Conservation (phyloP, 2,329 filamentous ascomycete species). For the Fusarium multiceps region DNA sequence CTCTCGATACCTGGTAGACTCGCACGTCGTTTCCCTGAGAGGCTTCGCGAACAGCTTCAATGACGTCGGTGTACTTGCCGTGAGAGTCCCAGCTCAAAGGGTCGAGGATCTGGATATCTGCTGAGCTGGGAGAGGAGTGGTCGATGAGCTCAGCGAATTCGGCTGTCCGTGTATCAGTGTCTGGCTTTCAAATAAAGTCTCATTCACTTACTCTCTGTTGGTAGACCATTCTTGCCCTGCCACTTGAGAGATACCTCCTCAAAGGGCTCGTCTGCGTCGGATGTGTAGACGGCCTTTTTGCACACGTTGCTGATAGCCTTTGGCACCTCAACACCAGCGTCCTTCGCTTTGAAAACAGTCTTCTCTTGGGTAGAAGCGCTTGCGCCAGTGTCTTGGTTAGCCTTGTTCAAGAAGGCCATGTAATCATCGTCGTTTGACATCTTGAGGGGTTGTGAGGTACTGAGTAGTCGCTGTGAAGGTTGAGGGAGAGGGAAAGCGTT, state of each 20-base stretch:
- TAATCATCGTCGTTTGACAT: constrained; percentile 88
- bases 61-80: constrained; percentile 74
- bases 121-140: constrained; percentile 63
- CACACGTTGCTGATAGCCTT: constrained; percentile 62
- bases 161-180: constrained; percentile 57
- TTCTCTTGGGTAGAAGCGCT: constrained; percentile 32
- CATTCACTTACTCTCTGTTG: constrained; percentile 67
- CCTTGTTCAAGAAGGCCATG: constrained; percentile 85
- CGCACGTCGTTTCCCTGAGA: constrained; percentile 74
- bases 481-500: not conserved
- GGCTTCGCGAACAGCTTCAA: constrained; percentile 75
- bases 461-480: constrained; percentile 31
- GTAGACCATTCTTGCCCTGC: constrained; percentile 62
- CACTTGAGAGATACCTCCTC: constrained; percentile 77
- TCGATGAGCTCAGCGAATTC: constrained; percentile 76
- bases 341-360: constrained; percentile 62
- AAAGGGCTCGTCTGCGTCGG: constrained; percentile 89
- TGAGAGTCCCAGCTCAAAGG: constrained; percentile 78
- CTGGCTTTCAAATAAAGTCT: too few relatives aligned
- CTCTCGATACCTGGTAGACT: constrained; percentile 77
- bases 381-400: constrained; percentile 75
- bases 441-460: constrained; percentile 41
- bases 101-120: constrained; percentile 73
- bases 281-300: constrained; percentile 74
- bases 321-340: constrained; percentile 70